Percentiles rank a stretch among this genome's conserved stretches.
Conservation (phyloP, 306 rosid genomes). For the Rosa rugosa region DNA sequence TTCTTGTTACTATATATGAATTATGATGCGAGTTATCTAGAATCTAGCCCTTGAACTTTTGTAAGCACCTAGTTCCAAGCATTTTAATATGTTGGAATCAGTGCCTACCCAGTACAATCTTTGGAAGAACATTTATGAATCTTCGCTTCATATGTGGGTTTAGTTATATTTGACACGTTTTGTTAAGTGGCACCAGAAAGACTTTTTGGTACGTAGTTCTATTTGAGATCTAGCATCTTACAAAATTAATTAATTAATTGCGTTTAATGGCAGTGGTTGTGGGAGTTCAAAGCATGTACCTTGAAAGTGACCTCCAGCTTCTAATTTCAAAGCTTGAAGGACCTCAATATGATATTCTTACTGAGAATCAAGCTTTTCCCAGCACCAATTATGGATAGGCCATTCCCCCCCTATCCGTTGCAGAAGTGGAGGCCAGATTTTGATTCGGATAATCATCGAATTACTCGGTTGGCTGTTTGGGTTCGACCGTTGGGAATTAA, state of each 20-base stretch:
- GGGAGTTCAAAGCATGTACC: neutral
- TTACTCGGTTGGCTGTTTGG: no score
- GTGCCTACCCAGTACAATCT: neutral
- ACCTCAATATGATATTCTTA: neutral
- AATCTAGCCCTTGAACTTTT: neutral
- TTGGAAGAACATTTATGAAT: neutral
- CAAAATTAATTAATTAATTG: neutral
- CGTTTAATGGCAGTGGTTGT: neutral
- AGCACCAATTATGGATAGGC: neutral
- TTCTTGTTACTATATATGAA: neutral
- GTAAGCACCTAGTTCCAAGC: neutral
- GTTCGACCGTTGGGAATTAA: neutral
- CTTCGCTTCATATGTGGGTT: neutral
- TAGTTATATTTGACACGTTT: neutral
- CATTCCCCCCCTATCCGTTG: no score
- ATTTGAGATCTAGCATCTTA: neutral
- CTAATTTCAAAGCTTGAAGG: neutral
- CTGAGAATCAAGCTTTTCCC: neutral
- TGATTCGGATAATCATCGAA: no score
- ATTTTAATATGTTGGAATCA: neutral
- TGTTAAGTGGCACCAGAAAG: neutral
- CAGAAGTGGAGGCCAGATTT: no score
- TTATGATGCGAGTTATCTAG: neutral
- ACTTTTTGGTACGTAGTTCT: neutral
- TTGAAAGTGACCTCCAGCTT: neutral